Conservation (phyloP, 106 monocot genomes). For the Dactylorhiza incarnata region DNA sequence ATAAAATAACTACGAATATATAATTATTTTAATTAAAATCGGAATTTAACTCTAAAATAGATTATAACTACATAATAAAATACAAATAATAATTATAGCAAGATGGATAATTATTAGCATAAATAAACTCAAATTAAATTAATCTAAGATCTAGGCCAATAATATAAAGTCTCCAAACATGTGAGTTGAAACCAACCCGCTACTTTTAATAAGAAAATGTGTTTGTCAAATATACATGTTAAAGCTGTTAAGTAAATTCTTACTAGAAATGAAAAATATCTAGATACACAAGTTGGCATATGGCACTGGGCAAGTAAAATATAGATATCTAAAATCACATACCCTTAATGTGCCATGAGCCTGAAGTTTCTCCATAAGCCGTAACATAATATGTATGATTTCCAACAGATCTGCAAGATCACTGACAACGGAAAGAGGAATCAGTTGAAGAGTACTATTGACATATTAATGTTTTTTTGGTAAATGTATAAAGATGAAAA, state of each 20-base stretch:
- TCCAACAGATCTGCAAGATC: slow-evolving; percentile 91
- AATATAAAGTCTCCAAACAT: no score
- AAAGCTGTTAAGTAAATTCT: neutral
- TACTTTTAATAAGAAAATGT: neutral
- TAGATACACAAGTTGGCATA: neutral
- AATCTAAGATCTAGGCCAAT: no score
- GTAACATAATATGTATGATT: slow-evolving; percentile 66
- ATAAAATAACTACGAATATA: no score
- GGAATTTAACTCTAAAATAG: no score
- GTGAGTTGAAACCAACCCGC: neutral
- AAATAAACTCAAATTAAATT: no score
- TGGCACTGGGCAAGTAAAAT: neutral
- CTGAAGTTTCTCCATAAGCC: slow-evolving; percentile 92
- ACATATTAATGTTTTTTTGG: neutral
- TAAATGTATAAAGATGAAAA: no score
- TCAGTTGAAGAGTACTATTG: neutral
- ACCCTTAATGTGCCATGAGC: slow-evolving; percentile 77
- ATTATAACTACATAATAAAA: no score
- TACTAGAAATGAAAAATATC: neutral
- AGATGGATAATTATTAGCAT: no score
- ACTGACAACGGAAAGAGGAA: slow-evolving; percentile 29
- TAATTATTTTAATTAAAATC: no score
- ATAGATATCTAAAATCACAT: slow-evolving; percentile 7
- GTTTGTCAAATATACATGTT: neutral
- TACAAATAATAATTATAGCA: no score